These are phyloP conservation scores for Epichloe brachyelytri DNA, from an alignment of 2,329 filamentous ascomycete genomes.

Conservation along the genomic window DNA sequence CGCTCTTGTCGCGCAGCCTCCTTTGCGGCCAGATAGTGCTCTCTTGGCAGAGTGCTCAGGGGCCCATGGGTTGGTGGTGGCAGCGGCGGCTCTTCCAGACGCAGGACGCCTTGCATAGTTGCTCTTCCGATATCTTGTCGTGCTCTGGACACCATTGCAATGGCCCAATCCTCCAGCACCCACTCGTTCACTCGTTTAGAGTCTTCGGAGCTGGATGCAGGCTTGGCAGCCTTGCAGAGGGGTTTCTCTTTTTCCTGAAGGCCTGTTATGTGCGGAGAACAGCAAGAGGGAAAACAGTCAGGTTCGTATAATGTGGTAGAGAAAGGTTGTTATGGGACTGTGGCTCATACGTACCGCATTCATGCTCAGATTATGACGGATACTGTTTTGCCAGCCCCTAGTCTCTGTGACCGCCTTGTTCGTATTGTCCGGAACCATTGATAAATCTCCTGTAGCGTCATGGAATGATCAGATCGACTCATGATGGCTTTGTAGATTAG, in stretches of 20 bases:
- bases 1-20: slow-evolving; percentile 19
- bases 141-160: slow-evolving; percentile 68
- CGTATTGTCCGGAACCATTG: slow-evolving; percentile 79
- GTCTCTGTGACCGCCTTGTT: slow-evolving; percentile 62
- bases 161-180: slow-evolving; percentile 59
- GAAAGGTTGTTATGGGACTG: not conserved
- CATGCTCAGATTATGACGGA: slow-evolving; percentile 93
- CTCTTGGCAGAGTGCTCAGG: slow-evolving; percentile 17
- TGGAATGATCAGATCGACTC: slow-evolving; percentile 49
- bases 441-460: slow-evolving; percentile 81
- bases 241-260: slow-evolving; percentile 27
- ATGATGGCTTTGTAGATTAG: slow-evolving; percentile 68
- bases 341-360: slow-evolving; percentile 53
- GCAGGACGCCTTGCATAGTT: slow-evolving; percentile 18
- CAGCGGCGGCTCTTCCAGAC: slow-evolving; percentile 4
- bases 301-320: slow-evolving; percentile 2
- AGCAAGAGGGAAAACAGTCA: not conserved
- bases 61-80: slow-evolving; percentile 9
- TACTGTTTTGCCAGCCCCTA: slow-evolving; percentile 90
- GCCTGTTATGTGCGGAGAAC: slow-evolving; percentile 16
- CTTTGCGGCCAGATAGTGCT: slow-evolving; percentile 20
- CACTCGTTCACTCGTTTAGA: slow-evolving; percentile 61
- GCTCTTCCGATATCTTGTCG: slow-evolving; percentile 60
- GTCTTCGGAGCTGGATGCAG: slow-evolving; percentile 13
- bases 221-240: slow-evolving; percentile 13